phyloP scores from a whole-genome alignment of 2,329 filamentous ascomycete species.

The Neonectria ditissima region DNA sequence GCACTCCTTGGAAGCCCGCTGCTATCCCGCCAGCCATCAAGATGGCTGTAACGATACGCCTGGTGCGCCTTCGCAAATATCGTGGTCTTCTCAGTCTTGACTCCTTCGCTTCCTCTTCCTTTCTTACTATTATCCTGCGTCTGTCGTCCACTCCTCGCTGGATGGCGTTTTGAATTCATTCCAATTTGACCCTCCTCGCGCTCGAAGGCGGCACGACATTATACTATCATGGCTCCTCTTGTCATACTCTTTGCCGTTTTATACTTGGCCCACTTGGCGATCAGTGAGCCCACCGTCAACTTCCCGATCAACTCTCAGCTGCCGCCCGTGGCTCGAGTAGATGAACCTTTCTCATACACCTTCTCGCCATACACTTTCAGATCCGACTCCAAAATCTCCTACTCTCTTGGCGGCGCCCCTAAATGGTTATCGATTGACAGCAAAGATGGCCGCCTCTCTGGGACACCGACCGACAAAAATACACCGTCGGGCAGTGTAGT shows the following conservation, averaged over 20 bases:
- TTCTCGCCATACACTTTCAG: slow-evolving; percentile 82
- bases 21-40: slow-evolving; percentile 47
- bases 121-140: slow-evolving; percentile 29
- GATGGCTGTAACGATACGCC: slow-evolving; percentile 40
- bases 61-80: slow-evolving; percentile 27
- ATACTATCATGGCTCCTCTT: slow-evolving; percentile 48
- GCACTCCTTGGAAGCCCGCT: slow-evolving; percentile 40
- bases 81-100: slow-evolving; percentile 22
- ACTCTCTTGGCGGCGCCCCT: slow-evolving; percentile 74
- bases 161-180: slow-evolving; percentile 36
- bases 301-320: slow-evolving; percentile 90
- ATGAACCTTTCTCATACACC: slow-evolving; percentile 74
- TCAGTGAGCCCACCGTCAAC: slow-evolving; percentile 57
- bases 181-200: slow-evolving; percentile 34
- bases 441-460: slow-evolving; percentile 72
- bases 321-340: slow-evolving; percentile 79
- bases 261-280: slow-evolving; percentile 47
- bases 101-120: slow-evolving; percentile 30
- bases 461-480: slow-evolving; percentile 71
- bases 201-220: slow-evolving; percentile 36
- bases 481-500: slow-evolving; percentile 64
- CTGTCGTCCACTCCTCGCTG: slow-evolving; percentile 22
- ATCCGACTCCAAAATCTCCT: slow-evolving; percentile 72
- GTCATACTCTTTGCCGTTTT: slow-evolving; percentile 44
- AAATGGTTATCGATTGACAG: slow-evolving; percentile 81